A percentile compares a stretch with the other conserved stretches of the same genome.
phyloP scores from a whole-genome alignment of 768 basidiomycete genomes.

The Termitomyces sp. region DNA sequence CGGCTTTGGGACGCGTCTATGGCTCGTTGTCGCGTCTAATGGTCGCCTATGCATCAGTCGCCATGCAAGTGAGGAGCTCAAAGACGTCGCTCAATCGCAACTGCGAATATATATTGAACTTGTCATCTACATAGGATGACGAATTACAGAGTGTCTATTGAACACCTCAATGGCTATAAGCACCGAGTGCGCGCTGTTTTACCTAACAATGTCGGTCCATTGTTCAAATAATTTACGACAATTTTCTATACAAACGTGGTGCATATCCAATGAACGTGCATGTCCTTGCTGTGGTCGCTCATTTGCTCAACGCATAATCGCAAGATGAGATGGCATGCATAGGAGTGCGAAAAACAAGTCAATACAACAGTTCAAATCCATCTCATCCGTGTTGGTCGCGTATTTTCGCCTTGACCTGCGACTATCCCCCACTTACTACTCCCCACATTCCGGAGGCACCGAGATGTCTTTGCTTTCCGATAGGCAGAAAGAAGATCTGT shows the following conservation, averaged over 20 bases:
- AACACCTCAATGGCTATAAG: too few species aligned
- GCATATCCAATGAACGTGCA: background rate
- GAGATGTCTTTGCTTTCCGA: slow-evolving; percentile 32
- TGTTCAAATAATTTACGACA: background rate
- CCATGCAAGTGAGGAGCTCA: too few species aligned
- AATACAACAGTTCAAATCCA: slow-evolving; percentile 14
- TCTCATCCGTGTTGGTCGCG: slow-evolving; percentile 12
- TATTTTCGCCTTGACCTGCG: slow-evolving; percentile 5
- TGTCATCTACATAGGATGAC: too few species aligned
- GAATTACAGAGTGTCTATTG: too few species aligned
- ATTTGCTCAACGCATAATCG: background rate
- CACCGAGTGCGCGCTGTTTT: too few species aligned
- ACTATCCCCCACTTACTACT: background rate
- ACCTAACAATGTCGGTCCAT: background rate
- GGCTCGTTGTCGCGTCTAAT: too few species aligned
- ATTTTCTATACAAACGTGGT: background rate
- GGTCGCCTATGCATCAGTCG: too few species aligned
- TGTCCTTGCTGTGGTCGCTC: background rate
- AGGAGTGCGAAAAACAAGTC: slow-evolving; percentile 15
- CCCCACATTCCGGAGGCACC: background rate
- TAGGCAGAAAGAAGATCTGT: slow-evolving; percentile 33
- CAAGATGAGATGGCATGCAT: too few species aligned
- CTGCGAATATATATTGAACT: too few species aligned
- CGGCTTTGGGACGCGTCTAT: too few species aligned
- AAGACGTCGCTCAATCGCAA: too few species aligned